Evolutionary conservation across 2,329 filamentous ascomycete species (phyloP), one percentile per base, ranked within the genome.

Genomic region (Alternaria solani): DNA sequence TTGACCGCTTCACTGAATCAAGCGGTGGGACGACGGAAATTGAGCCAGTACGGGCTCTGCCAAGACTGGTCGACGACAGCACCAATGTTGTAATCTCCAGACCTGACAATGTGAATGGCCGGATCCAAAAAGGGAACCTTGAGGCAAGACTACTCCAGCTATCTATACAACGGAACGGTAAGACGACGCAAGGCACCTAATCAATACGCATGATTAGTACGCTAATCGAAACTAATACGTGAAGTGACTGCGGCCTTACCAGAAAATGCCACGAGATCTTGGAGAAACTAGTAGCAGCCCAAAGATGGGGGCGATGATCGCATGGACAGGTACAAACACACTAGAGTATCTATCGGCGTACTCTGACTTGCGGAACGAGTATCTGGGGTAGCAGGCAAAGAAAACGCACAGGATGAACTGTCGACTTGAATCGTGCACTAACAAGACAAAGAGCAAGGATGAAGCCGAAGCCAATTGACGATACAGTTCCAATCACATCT

Each of bases 321-420:
- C 66, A 70, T 68, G 68, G 58, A 63, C 69, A 70, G 8, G 53
- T 58, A 69, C 74, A 76, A 76, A 76, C 73, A 74, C 67, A 68
- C 72, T 76, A 69, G 61, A 26, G 36, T 30, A 57, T 55, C 53
- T 51, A 51, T 65, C 57, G 67, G 68, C 55, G 57, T 26, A 5
- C 66, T 51, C 52, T 58, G 59, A 64, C 43, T 67, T 65, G 73
- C 71, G 65, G 54, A 67, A 62, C 61, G 55, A 63, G 57, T 62
- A 49, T 23, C 51, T 34, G 68, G 51, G 42, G 43, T 34, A 56
- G 57, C 48, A 42, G 44, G 55, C 34, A 47, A 46, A 25, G 46
- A 59, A 58, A 62, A 64, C 64, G 54, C 53, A 67, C 60, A 60
- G 63, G 39, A 26, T 41, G 30, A 39, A 65, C 51, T 49, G 62